These are phyloP conservation scores for Echinochloa phyllopogon DNA, from an alignment of 176 grass and related monocot species.

Conservation along the genomic window DNA sequence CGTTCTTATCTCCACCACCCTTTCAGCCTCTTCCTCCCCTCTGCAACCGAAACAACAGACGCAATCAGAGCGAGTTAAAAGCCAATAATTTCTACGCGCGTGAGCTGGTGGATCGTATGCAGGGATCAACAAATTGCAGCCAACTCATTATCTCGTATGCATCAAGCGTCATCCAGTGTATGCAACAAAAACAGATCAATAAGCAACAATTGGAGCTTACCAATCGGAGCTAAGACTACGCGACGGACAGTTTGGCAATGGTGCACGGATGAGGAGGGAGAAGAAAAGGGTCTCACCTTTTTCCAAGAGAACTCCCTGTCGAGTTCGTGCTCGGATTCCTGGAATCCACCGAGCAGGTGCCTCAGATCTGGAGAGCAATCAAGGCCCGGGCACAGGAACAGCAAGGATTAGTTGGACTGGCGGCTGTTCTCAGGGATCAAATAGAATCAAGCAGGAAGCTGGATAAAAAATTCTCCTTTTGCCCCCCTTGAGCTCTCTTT, in stretches of 20 bases:
- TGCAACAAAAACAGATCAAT: conserved; percentile 43
- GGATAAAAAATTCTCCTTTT: conserved; percentile 23
- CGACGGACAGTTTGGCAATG: conserved; percentile 32
- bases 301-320: conserved; percentile 32
- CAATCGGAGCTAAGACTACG: conserved; percentile 27
- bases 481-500: conserved; percentile 24
- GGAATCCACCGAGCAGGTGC: conserved; percentile 58
- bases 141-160: conserved; percentile 4
- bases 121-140: conserved; percentile 33
- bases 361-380: conserved; percentile 63
- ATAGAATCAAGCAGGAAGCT: conserved; percentile 49
- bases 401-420: conserved; percentile 47
- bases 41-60: conserved; percentile 12
- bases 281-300: conserved; percentile 50
- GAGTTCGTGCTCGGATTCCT: conserved; percentile 46
- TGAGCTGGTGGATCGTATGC: conserved; percentile 26
- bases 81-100: not conserved
- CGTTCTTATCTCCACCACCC: conserved; percentile 22
- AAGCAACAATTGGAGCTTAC: not conserved
- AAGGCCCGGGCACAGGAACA: conserved; percentile 41
- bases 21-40: not conserved
- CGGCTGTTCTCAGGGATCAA: conserved; percentile 41
- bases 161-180: not conserved
- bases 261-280: conserved; percentile 37
- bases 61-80: conserved; percentile 21